A percentile compares a stretch with the other conserved stretches of the same genome.
Conservation (phyloP, 108 stramenopile genomes). For the Cylindrotheca fusiformis region DNA sequence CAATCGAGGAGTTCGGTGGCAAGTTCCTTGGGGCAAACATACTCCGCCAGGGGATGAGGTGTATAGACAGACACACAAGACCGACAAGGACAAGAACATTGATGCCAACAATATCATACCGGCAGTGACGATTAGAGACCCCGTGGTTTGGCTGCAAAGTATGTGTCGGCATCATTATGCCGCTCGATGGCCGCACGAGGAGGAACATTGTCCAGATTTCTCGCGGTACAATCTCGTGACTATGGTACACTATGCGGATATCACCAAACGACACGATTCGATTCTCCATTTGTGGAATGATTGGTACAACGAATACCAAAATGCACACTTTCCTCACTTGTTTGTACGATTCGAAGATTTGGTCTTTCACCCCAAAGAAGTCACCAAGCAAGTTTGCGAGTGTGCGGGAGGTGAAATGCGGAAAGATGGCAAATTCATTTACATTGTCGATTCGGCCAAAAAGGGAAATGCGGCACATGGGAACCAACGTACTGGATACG, state of each 20-base stretch:
- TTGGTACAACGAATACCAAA: slow-evolving; percentile 59
- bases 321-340: slow-evolving; percentile 62
- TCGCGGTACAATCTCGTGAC: slow-evolving; percentile 29
- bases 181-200: slow-evolving; percentile 42
- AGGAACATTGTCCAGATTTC: slow-evolving; percentile 63
- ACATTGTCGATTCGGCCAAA: slow-evolving; percentile 75
- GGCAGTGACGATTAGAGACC: slow-evolving; percentile 64
- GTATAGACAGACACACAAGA: slow-evolving; percentile 41
- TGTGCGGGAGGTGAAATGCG: slow-evolving; percentile 63
- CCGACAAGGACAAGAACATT: slow-evolving; percentile 34
- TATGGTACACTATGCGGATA: slow-evolving; percentile 26
- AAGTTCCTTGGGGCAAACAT: slow-evolving; percentile 78
- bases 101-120: slow-evolving; percentile 40
- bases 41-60: slow-evolving; percentile 57
- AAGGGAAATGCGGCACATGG: slow-evolving; percentile 37
- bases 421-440: slow-evolving; percentile 38
- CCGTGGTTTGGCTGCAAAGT: slow-evolving; percentile 64
- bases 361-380: slow-evolving; percentile 62
- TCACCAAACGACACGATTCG: slow-evolving; percentile 31
- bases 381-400: slow-evolving; percentile 46
- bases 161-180: slow-evolving; percentile 78
- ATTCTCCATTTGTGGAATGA: slow-evolving; percentile 64
- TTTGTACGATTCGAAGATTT: slow-evolving; percentile 82
- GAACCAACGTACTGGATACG: slow-evolving; percentile 45
- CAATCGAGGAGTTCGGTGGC: slow-evolving; percentile 50